Conservation (phyloP, 345 rosid species). For the Linum lewisii region DNA sequence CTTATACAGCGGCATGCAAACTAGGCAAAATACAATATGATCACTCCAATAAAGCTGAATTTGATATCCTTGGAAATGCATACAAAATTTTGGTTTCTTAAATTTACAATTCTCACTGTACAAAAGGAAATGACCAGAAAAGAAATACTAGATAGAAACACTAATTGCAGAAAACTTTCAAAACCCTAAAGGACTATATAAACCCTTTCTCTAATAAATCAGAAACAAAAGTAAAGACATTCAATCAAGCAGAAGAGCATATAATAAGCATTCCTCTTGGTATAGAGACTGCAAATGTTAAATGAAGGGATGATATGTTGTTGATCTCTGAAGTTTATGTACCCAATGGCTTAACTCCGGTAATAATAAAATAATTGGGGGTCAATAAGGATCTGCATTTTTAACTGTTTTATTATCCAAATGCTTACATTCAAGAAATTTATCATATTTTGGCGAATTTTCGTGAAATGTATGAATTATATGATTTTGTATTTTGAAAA, state of each 20-base stretch:
- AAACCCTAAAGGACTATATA: neutral
- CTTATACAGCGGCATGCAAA: neutral
- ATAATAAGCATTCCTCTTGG: neutral
- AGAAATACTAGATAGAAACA: neutral
- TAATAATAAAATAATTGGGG: neutral
- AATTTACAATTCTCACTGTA: neutral
- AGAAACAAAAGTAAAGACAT: neutral
- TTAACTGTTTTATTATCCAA: neutral
- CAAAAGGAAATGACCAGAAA: neutral
- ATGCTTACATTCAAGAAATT: neutral
- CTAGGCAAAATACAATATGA: neutral
- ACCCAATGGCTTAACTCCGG: neutral
- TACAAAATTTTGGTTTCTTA: too few relatives aligned
- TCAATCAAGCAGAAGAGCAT: too few relatives aligned
- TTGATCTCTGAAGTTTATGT: neutral
- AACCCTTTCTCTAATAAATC: neutral
- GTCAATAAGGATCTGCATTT: neutral
- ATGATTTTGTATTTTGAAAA: neutral
- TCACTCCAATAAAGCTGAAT: too few relatives aligned
- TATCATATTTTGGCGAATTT: neutral
- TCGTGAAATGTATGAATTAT: neutral
- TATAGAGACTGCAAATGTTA: neutral
- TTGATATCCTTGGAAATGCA: too few relatives aligned
- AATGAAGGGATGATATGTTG: neutral
- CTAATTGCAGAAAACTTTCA: neutral